Base-by-base conservation (phyloP, 1,284 basidiomycete species). In the Quambalaria eucalypti region DNA sequence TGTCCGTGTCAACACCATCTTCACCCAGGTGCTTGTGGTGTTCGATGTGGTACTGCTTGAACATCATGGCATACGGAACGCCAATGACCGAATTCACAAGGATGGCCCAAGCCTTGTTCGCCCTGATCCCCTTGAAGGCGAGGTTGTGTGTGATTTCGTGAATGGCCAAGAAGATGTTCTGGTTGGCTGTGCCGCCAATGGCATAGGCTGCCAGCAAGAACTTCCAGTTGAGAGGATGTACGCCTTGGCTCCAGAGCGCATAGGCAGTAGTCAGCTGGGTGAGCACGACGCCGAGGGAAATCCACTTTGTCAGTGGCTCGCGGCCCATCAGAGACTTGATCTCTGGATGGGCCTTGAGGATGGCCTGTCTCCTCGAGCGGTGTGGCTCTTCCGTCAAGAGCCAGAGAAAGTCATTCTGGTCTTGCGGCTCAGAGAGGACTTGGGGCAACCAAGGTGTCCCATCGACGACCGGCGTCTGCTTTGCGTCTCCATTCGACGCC, bases 111-210 rank as follows among this genome's bases (percentile, higher is more conserved):
- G 84, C 71, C 70, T 92, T 91, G 78, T 98, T 98, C 4, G 86
- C 83, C 40, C 79, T 79, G 48, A 97, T 84, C 28, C 86, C 81
- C 63, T 82, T 83, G 79, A 97, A 98, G 2, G 90, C 93, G 31
- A 98, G 82, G 74, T 97, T 97, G 78, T 98, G 93, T 1, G 92
- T 96, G 65, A 98, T 97, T 74, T 98, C 93, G 76, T 98, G 93
- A 55, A 98, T 95, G 25, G 93, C 90, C 36, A 98, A 82, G 78
- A 98, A 98, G 28, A 91, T 82, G 77, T 98, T 97, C 75, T 98
- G 93, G 78, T 97, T 98, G 16, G 87, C 86, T 0, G 92, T 96
- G 3, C 90, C 95, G 4, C 93, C 93, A 52, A 98, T 81, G 7
- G 80, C 80, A 75, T 97, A 98, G 0, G 93, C 90, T 8, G 81